Evolutionary conservation across 2,329 filamentous ascomycete species (phyloP).

Genomic region (Periconia macrospinosa): DNA sequence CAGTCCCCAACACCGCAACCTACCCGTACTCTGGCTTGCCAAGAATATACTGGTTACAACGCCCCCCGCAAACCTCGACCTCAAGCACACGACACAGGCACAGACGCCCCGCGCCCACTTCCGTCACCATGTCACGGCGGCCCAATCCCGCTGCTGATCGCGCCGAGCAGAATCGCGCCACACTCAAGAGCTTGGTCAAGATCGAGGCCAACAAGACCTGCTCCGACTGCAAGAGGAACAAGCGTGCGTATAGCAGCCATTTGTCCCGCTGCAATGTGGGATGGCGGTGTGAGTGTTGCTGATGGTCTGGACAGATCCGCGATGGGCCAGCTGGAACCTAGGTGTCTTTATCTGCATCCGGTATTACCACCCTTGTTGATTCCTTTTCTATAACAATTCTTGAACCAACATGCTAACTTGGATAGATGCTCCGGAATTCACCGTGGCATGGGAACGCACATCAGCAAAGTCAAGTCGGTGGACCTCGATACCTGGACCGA

Average conservation of each 20-base stretch:
- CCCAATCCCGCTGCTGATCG: constrained; percentile 80
- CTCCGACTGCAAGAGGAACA: constrained; percentile 98
- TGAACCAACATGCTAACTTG: background rate
- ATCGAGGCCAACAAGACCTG: constrained; percentile 94
- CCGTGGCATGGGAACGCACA: constrained; percentile 97
- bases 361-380: constrained; percentile 24
- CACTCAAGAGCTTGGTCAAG: constrained; percentile 93
- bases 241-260: constrained; percentile 64
- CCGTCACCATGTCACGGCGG: constrained; percentile 72
- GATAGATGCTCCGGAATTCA: constrained; percentile 91
- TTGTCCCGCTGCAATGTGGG: background rate
- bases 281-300: background rate
- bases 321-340: constrained; percentile 99
- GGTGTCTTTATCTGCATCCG: constrained; percentile 97
- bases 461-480: constrained; percentile 96
- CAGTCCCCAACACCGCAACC: too few relatives aligned
- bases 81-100: background rate
- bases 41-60: background rate
- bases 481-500: constrained; percentile 99
- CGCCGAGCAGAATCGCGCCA: constrained; percentile 89
- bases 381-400: background rate
- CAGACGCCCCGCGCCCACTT: background rate
- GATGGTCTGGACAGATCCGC: constrained; percentile 68
- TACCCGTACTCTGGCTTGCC: background rate
- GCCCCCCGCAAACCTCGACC: background rate